Evolutionary conservation across 768 basidiomycete species (phyloP).

Genomic region (Lentinula sp.): DNA sequence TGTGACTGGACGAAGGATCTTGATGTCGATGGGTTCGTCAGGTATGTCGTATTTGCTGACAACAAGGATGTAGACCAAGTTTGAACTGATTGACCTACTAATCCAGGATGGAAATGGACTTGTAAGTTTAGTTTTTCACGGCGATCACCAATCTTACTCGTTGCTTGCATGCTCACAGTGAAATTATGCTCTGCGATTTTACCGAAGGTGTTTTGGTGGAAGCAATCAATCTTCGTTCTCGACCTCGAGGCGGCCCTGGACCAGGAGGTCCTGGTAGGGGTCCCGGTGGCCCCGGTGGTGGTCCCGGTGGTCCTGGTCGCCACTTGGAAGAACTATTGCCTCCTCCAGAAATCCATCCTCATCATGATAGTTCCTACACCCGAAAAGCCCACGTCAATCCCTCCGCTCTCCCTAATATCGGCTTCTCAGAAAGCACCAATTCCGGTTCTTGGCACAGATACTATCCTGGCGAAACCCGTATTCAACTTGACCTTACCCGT

Average conservation of each 20-base stretch:
- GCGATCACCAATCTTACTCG: background rate
- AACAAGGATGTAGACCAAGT: background rate
- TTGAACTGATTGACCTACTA: slow-evolving; percentile 9
- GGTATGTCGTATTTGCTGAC: slow-evolving; percentile 18
- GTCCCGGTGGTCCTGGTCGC: background rate
- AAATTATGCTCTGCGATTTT: slow-evolving; percentile 45
- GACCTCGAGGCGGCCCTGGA: background rate
- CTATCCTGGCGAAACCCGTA: slow-evolving; percentile 37
- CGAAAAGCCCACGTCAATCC: background rate
- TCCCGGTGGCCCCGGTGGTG: slow-evolving; percentile 4
- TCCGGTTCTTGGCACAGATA: slow-evolving; percentile 35
- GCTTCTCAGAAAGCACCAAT: slow-evolving; percentile 13
- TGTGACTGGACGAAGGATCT: slow-evolving; percentile 38
- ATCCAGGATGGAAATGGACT: slow-evolving; percentile 42
- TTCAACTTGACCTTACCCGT: slow-evolving; percentile 34
- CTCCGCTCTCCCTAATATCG: background rate
- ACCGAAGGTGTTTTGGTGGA: slow-evolving; percentile 29
- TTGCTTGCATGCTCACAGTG: slow-evolving; percentile 20
- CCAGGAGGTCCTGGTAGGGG: slow-evolving; percentile 4
- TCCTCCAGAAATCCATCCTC: background rate
- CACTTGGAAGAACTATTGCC: background rate
- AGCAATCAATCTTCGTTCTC: slow-evolving; percentile 24
- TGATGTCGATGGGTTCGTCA: slow-evolving; percentile 40
- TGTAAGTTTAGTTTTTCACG: slow-evolving; percentile 25
- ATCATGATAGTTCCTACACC: background rate